Evolutionary conservation across 176 grass and related monocot species (phyloP).

Genomic region (Alopecurus myosuroides): DNA sequence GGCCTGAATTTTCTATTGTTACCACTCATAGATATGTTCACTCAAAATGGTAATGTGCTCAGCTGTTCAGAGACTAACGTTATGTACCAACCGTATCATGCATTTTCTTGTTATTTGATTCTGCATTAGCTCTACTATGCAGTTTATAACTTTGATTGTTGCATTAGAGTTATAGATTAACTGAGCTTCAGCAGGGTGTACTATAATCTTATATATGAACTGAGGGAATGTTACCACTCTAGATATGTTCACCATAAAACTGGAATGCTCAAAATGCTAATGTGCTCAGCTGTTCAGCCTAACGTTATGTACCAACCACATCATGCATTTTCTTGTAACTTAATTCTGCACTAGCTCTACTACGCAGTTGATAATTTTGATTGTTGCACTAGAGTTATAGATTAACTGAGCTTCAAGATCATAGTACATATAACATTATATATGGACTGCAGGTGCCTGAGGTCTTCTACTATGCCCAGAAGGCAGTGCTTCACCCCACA

Average conservation of each 20-base stretch:
- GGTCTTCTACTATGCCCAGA: conserved; percentile 95
- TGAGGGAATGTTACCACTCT: background rate
- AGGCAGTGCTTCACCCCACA: conserved; percentile 92
- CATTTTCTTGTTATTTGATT: background rate
- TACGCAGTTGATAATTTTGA: background rate
- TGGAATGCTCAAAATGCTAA: background rate
- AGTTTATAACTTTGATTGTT: background rate
- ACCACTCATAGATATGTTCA: background rate
- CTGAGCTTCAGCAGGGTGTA: too few species aligned
- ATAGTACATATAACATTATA: background rate
- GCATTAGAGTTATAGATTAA: background rate
- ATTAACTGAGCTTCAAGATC: background rate
- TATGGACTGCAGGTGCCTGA: conserved; percentile 59
- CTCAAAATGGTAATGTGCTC: background rate
- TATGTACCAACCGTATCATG: background rate
- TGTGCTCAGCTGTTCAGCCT: background rate
- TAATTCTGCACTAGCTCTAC: background rate
- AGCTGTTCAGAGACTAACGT: background rate
- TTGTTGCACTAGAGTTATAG: background rate
- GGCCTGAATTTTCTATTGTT: background rate
- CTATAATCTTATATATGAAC: background rate
- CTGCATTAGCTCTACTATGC: background rate
- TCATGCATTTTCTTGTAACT: background rate
- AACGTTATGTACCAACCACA: background rate
- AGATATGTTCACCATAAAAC: background rate